phyloP scores from a whole-genome alignment of 2,329 filamentous ascomycete species.

The Aspergillus novofumigatus region DNA sequence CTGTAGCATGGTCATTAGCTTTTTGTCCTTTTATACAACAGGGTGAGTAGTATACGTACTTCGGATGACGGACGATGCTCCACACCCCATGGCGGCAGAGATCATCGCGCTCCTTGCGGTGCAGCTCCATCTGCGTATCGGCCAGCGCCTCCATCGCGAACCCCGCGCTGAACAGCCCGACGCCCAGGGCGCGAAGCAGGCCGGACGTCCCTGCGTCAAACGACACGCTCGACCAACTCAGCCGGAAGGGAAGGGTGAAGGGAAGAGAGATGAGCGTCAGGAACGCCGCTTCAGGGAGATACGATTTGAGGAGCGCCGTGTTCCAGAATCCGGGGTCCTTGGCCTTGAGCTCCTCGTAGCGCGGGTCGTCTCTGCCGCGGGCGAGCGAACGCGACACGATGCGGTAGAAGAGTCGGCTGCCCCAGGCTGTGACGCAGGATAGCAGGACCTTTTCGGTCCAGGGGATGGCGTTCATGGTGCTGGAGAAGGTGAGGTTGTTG shows the following conservation, averaged over 20 bases:
- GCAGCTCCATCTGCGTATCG: slow-evolving; percentile 53
- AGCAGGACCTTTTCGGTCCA: slow-evolving; percentile 56
- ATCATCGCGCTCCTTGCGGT: slow-evolving; percentile 42
- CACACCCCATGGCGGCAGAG: slow-evolving; percentile 57
- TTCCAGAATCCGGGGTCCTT: slow-evolving; percentile 55
- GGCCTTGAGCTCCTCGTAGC: slow-evolving; percentile 50
- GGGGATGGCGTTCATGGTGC: slow-evolving; percentile 47
- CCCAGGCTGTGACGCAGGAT: slow-evolving; percentile 56
- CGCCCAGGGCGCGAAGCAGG: slow-evolving; percentile 41
- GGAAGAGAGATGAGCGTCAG: slow-evolving; percentile 56
- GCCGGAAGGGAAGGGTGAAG: slow-evolving; percentile 52
- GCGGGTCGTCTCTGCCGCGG: slow-evolving; percentile 53
- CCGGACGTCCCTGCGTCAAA: slow-evolving; percentile 20
- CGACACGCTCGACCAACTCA: slow-evolving; percentile 24
- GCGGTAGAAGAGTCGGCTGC: slow-evolving; percentile 53
- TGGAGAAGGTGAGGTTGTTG: slow-evolving; percentile 43
- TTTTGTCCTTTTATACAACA: not conserved
- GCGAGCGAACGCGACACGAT: slow-evolving; percentile 47
- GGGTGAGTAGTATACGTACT: slow-evolving; percentile 41
- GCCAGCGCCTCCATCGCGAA: slow-evolving; percentile 55
- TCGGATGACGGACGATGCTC: slow-evolving; percentile 59
- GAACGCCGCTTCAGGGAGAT: slow-evolving; percentile 55
- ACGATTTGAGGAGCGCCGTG: slow-evolving; percentile 50
- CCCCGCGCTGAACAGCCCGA: slow-evolving; percentile 55
- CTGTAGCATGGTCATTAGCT: slow-evolving; percentile 30